Percentiles rank a stretch among this genome's conserved stretches.
phyloP scores from a whole-genome alignment of 768 basidiomycete genomes.

The Russula abietina region DNA sequence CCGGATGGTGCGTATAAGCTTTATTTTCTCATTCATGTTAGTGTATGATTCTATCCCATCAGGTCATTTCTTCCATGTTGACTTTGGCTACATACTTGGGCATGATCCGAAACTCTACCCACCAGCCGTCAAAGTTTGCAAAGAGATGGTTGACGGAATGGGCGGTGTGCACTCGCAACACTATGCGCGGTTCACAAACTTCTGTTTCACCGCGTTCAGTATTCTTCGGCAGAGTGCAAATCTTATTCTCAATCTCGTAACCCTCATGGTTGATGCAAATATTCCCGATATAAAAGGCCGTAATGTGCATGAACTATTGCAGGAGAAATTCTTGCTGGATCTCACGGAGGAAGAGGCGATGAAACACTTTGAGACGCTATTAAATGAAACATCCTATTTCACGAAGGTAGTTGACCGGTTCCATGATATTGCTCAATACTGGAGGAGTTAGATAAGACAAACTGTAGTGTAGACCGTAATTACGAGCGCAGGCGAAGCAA shows the following conservation, averaged over 20 bases:
- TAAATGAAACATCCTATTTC: slow-evolving; percentile 94
- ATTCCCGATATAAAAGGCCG: slow-evolving; percentile 96
- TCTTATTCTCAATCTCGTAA: slow-evolving; percentile 91
- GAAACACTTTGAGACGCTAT: slow-evolving; percentile 87
- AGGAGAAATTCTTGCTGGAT: slow-evolving; percentile 94
- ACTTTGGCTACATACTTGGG: slow-evolving; percentile 97
- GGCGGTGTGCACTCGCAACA: slow-evolving; percentile 96
- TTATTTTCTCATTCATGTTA: not conserved
- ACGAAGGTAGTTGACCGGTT: slow-evolving; percentile 91
- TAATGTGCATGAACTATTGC: slow-evolving; percentile 82
- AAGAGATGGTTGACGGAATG: slow-evolving; percentile 99
- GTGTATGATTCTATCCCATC: not conserved
- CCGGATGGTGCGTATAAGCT: slow-evolving; percentile 63
- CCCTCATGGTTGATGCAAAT: slow-evolving; percentile 95
- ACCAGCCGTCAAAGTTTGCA: slow-evolving; percentile 96
- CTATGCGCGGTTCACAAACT: slow-evolving; percentile 91
- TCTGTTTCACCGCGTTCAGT: slow-evolving; percentile 97
- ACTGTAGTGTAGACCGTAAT: too few relatives aligned
- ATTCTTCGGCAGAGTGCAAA: slow-evolving; percentile 96
- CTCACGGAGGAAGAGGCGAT: slow-evolving; percentile 96
- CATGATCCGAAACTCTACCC: slow-evolving; percentile 97
- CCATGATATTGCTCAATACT: slow-evolving; percentile 86
- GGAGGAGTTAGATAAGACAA: slow-evolving; percentile 80
- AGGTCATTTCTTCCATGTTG: slow-evolving; percentile 98
- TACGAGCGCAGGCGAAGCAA: too few relatives aligned